Base-by-base conservation (phyloP, 2,329 filamentous ascomycete genomes). In the Tolypocladium amazonense region DNA sequence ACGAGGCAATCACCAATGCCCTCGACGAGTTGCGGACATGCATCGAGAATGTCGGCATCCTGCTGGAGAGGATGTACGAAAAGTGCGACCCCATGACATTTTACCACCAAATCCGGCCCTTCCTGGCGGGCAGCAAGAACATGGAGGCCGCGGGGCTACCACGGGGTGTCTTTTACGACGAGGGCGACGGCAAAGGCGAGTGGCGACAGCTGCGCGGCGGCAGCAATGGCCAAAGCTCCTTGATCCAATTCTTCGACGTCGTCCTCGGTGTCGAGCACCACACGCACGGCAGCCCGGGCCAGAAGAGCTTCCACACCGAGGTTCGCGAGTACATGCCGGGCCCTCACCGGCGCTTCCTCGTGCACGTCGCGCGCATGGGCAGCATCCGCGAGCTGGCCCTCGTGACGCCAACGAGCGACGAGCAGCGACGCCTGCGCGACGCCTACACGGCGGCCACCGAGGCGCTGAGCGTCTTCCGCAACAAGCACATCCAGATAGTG, bases 161-260 rank as follows among this genome's bases (percentile, higher is more conserved):
- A 0, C 82, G 85, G 15, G 93, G 93, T 0, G 86, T 97, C 7
- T 85, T 92, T 58, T 96, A 96, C 70, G 90, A 96, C 65, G 83
- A 89, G 60, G 88, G 86, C 1, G 78, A 84, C 2, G 87, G 85
- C 1, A 77, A 78, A 18, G 83, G 86, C 0, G 76, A 81, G 41
- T 96, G 91, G 80, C 80, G 86, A 23, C 87, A 93, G 65, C 88
- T 89, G 60, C 84, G 89, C n/a, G 93, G 93, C 23, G 93, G 93
- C 5, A 95, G 90, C 71, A 97, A 97, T 68, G 93, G 92, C 0
- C 93, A 97, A 73, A 93, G 89, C 72, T 95, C 90, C 0, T 79
- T 96, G 50, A 92, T 97, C 61, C 92, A 97, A 68, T 94, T 96
- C 76, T 91, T 96, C 72, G 93, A 97, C 70, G 82, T 95, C 18